These are phyloP conservation scores for Hypoxylon lienhwacheense DNA, from an alignment of 495 filamentous ascomycete genomes.

Conservation along the genomic window DNA sequence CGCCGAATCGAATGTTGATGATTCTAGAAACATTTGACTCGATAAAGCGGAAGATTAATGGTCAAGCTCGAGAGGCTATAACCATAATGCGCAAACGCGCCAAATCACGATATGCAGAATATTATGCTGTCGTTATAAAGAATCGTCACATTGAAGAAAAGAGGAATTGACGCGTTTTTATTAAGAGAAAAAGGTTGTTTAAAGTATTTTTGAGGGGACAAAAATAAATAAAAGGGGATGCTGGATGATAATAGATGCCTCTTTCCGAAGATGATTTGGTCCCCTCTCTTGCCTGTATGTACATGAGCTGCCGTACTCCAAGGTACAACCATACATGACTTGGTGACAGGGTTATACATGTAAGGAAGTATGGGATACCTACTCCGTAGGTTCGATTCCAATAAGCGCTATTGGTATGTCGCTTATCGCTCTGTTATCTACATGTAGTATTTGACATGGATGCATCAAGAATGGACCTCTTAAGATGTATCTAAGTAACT, in stretches of 20 bases:
- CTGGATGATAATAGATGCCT: too few species aligned
- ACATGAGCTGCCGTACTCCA: neutral
- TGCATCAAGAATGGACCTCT: too few species aligned
- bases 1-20: conserved; percentile 3
- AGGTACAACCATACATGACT: too few species aligned
- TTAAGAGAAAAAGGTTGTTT: neutral
- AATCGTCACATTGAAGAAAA: neutral
- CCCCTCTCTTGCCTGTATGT: too few species aligned
- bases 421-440: too few species aligned
- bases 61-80: conserved; percentile 1
- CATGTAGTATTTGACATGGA: too few species aligned
- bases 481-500: too few species aligned
- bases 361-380: too few species aligned
- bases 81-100: conserved; percentile 14
- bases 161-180: conserved; percentile 24
- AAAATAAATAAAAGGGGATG: too few species aligned
- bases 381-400: too few species aligned
- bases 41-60: conserved; percentile 9
- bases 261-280: neutral
- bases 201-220: conserved; percentile 2
- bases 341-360: too few species aligned
- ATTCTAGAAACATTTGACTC: conserved; percentile 28
- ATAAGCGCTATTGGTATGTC: too few species aligned
- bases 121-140: neutral
- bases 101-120: neutral